Conservation (phyloP, 495 filamentous ascomycete genomes). For the Corynascus novoguineensis region DNA sequence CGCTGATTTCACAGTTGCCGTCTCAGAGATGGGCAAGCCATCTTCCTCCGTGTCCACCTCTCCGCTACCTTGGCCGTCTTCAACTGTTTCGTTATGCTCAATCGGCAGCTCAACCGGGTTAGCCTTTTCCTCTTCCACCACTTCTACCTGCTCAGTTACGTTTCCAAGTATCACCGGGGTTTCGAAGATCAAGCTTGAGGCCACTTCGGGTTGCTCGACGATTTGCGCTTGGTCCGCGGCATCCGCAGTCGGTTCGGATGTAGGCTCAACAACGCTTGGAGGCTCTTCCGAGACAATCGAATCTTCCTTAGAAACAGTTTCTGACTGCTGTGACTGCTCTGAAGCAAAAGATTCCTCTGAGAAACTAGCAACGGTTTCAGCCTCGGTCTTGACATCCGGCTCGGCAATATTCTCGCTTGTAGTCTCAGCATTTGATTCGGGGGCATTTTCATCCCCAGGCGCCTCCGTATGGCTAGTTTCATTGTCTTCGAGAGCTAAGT, state of each 20-base stretch:
- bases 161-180: conserved; percentile 26
- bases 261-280: conserved; percentile 19
- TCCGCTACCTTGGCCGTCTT: background rate
- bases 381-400: background rate
- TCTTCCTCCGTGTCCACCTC: background rate
- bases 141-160: conserved; percentile 20
- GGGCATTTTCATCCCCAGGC: background rate
- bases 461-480: background rate
- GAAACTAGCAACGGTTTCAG: too few relatives aligned
- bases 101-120: background rate
- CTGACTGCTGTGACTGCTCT: too few relatives aligned
- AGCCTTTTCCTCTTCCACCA: conserved; percentile 13
- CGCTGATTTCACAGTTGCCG: conserved; percentile 35
- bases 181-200: conserved; percentile 22
- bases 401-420: background rate
- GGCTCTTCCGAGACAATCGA: conserved; percentile 12
- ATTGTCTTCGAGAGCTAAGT: background rate
- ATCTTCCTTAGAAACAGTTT: too few relatives aligned
- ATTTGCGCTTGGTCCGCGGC: background rate
- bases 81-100: conserved; percentile 10
- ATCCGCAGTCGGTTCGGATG: conserved; percentile 15
- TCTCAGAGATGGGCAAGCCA: conserved; percentile 4
- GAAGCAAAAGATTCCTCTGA: too few relatives aligned
- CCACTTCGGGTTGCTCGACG: conserved; percentile 19
- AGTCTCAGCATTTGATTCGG: background rate